Evolutionary conservation across 768 basidiomycete species (phyloP).

Genomic region (Xerocomellus amylosporus): DNA sequence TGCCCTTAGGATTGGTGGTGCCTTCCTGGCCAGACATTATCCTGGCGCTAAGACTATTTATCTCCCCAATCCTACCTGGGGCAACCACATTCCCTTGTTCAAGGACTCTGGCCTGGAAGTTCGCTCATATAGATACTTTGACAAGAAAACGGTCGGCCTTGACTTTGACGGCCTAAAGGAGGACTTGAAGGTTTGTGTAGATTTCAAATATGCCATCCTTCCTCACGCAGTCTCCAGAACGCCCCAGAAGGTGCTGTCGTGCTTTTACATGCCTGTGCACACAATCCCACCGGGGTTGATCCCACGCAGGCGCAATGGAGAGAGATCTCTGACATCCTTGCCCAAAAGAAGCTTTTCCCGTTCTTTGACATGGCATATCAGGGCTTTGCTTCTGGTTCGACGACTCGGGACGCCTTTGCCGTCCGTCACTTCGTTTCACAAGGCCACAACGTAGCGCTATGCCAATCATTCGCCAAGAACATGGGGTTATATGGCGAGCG

Average conservation of each 20-base stretch:
- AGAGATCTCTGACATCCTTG: constrained; percentile 81
- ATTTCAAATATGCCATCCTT: not conserved
- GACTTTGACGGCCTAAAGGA: constrained; percentile 89
- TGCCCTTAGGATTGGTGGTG: constrained; percentile 91
- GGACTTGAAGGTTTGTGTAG: constrained; percentile 68
- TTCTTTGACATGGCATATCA: constrained; percentile 99
- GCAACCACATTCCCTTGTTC: constrained; percentile 93
- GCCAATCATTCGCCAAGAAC: constrained; percentile 98
- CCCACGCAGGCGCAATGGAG: constrained; percentile 92
- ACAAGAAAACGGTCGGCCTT: constrained; percentile 87
- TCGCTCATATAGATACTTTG: constrained; percentile 89
- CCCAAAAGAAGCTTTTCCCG: constrained; percentile 89
- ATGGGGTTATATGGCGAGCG: constrained; percentile 99
- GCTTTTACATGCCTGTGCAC: constrained; percentile 93
- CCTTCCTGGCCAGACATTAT: constrained; percentile 88
- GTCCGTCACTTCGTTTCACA: constrained; percentile 90
- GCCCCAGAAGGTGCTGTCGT: constrained; percentile 82
- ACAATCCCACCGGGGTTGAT: constrained; percentile 99
- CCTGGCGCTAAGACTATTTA: constrained; percentile 86
- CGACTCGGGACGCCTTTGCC: constrained; percentile 88
- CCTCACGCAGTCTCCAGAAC: constrained; percentile 36
- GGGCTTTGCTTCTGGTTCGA: constrained; percentile 95
- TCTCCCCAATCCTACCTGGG: constrained; percentile 93
- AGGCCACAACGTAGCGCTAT: constrained; percentile 86
- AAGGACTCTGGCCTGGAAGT: constrained; percentile 94